Conservation (phyloP, 495 filamentous ascomycete genomes). For the Choiromyces venosus region DNA sequence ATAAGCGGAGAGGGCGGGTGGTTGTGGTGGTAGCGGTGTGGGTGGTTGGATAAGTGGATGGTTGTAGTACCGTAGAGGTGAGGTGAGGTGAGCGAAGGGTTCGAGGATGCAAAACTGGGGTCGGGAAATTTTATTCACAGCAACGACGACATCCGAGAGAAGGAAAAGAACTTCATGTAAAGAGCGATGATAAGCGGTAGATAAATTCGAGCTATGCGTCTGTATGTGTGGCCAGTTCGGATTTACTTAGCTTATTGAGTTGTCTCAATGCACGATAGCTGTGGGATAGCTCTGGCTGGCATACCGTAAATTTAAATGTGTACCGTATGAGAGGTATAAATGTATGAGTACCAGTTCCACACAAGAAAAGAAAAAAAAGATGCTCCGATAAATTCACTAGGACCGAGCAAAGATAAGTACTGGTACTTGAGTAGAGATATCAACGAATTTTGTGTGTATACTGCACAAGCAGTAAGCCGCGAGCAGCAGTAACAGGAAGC, state of each 20-base stretch:
- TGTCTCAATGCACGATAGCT: slow-evolving; percentile 12
- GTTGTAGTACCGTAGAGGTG: too few relatives aligned
- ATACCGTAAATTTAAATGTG: background rate
- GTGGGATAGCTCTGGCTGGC: background rate
- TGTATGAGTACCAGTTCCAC: background rate
- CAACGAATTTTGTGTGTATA: background rate
- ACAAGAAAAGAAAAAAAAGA: slow-evolving; percentile 1
- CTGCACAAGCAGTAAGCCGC: background rate
- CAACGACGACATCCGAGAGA: background rate
- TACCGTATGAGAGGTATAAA: background rate
- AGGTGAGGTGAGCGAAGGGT: background rate
- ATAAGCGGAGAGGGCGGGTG: background rate
- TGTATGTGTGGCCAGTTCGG: background rate
- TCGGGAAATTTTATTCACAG: background rate
- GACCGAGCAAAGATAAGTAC: background rate
- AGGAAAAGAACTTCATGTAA: background rate
- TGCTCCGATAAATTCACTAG: background rate
- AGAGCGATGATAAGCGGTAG: background rate
- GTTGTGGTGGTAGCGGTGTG: background rate
- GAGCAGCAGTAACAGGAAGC: background rate
- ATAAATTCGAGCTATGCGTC: background rate
- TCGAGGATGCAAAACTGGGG: background rate
- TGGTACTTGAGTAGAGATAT: background rate
- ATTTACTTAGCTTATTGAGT: slow-evolving; percentile 5
- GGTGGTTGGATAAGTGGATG: background rate